Base-by-base conservation (phyloP, 805 yeast species). In the Starmerella etchellsii region DNA sequence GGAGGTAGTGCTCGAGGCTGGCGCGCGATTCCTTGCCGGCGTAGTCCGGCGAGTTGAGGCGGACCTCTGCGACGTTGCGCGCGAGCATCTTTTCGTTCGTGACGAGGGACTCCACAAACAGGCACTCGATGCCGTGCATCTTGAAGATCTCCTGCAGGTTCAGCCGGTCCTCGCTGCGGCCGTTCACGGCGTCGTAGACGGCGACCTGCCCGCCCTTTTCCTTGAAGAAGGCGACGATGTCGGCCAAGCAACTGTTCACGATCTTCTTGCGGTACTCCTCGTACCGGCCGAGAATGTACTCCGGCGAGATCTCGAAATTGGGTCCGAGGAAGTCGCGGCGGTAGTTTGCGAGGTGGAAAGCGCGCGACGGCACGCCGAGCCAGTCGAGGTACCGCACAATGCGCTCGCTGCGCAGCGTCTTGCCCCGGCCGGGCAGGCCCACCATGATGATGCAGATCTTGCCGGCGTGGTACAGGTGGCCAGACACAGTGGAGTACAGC, bases 361-460 rank as follows among this genome's bases (percentile, higher is more conserved):
- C 75, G 53, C 84, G 87, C 1, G 95, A 78, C 54, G 81, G 78
- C 18, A 91, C 97, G 4, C 98, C 98, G 34, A 91, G 66, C 98
- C 98, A 91, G 53, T 96, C 71, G 50, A 93, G 67, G 59, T 87
- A 91, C 43, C 98, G 71, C 3, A 95, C 84, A 48, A 91, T 68
- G 13, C 94, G 78, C 30, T 88, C 96, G 5, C 95, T 80, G 37
- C 88, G 67, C 57, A 85, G 84, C 1, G 98, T 91, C 58, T 91
- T 91, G 2, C 97, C 96, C 36, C 97, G 70, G 1, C 95, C 97
- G 2, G 98, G 97, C 44, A 87, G 67, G 0, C 98, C 98, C 4
- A 82, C 88, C 50, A 91, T 69, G 3, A 81, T 83, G 39, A 91
- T 79, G 52, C 94, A 75, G 33, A 91, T 76, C 53, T 83, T 81